Base-by-base conservation (phyloP, 1,284 basidiomycete genomes). In the Puccinia horiana region DNA sequence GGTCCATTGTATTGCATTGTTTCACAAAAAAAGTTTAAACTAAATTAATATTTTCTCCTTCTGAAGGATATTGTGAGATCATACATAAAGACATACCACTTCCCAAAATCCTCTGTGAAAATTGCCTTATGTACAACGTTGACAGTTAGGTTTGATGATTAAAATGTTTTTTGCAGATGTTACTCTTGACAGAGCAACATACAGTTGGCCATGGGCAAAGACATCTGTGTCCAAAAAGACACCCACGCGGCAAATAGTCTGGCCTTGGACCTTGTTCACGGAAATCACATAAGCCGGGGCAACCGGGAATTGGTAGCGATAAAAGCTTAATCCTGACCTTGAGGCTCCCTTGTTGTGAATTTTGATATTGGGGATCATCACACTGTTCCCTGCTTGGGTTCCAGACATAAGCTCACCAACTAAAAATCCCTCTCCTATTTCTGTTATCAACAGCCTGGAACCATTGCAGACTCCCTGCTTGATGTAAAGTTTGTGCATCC, bases 141-240 rank as follows among this genome's bases (percentile, higher is more conserved):
- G n/a, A n/a, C n/a, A n/a, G n/a, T n/a, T n/a, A n/a, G n/a, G n/a
- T n/a, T n/a, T n/a, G n/a, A n/a, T n/a, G n/a, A n/a, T n/a, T n/a
- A n/a, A n/a, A n/a, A n/a, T n/a, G n/a, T n/a, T n/a, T n/a, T n/a
- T n/a, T n/a, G n/a, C n/a, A n/a, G n/a, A n/a, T n/a, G n/a, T n/a
- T n/a, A n/a, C n/a, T n/a, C n/a, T n/a, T n/a, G n/a, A n/a, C n/a
- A n/a, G n/a, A n/a, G n/a, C n/a, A n/a, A n/a, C n/a, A n/a, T n/a
- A n/a, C n/a, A n/a, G n/a, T n/a, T n/a, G n/a, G 18, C 75, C 75
- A 47, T 76, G 75, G 6, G 29, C 5, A 29, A 76, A 76, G 6
- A 37, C 20, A 20, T 37, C 26, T 6, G 35, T 8, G 4, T 32
- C 35, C 9, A 63, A 12, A 23, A 20, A 52, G 4, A 52, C 49